Percentiles rank a stretch among this genome's conserved stretches.
Conservation (phyloP, 2,329 filamentous ascomycete species). For the Endocalyx cinctus region DNA sequence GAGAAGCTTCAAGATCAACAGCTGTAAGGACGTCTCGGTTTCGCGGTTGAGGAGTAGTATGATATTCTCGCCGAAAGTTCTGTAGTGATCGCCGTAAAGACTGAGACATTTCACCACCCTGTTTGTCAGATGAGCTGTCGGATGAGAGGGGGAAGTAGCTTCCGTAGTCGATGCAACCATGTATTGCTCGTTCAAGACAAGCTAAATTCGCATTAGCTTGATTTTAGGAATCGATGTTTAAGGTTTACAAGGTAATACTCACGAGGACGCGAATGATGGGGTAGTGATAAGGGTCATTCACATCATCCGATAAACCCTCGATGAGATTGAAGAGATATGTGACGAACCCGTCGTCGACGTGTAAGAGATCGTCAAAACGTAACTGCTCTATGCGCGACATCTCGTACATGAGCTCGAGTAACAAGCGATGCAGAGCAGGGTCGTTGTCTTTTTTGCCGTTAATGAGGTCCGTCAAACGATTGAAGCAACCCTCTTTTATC, state of each 20-base stretch:
- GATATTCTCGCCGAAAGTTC: conserved; percentile 96
- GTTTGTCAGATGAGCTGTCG: conserved; percentile 71
- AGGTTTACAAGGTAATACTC: conserved; percentile 30
- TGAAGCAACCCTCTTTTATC: conserved; percentile 80
- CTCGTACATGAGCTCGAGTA: conserved; percentile 90
- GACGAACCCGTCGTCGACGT: conserved; percentile 76
- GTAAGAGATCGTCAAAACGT: conserved; percentile 69
- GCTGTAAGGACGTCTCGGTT: conserved; percentile 86
- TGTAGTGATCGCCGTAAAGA: conserved; percentile 72
- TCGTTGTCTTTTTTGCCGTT: conserved; percentile 61
- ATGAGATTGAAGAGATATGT: conserved; percentile 81
- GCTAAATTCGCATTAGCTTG: conserved; percentile 41
- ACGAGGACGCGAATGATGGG: conserved; percentile 90
- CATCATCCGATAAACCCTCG: conserved; percentile 81
- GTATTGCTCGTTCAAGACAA: conserved; percentile 97
- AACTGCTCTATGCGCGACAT: conserved; percentile 90
- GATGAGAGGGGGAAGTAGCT: conserved; percentile 33
- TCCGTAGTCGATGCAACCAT: conserved; percentile 70
- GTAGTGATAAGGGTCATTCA: conserved; percentile 91
- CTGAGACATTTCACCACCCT: conserved; percentile 89
- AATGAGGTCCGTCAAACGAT: conserved; percentile 77
- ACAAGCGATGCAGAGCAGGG: conserved; percentile 67
- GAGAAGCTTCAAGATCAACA: conserved; percentile 92
- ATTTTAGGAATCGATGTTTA: conserved; percentile 8
- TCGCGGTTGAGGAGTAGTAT: conserved; percentile 93